Conservation (phyloP, 2,329 filamentous ascomycete genomes). For the Pseudocercospora musae region DNA sequence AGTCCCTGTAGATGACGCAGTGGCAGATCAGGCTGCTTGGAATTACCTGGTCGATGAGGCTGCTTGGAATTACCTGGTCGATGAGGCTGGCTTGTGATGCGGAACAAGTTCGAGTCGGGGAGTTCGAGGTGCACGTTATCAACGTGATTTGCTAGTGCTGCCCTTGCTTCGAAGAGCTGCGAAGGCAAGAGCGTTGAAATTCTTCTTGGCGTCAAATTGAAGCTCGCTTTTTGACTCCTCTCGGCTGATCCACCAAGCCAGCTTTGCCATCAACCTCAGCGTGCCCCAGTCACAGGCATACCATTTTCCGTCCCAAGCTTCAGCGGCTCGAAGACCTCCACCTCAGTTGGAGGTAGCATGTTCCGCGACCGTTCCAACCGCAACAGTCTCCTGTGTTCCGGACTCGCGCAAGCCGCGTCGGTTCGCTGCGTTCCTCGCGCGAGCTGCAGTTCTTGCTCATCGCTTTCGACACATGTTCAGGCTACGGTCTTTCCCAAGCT, state of each 20-base stretch:
- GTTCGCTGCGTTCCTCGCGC: not conserved
- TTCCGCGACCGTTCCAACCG: not conserved
- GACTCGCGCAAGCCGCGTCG: not conserved
- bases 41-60: not conserved
- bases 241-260: not conserved
- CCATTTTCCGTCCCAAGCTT: not conserved
- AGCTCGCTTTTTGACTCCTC: not conserved
- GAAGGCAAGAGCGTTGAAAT: not conserved
- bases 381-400: not conserved
- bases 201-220: not conserved
- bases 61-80: not conserved
- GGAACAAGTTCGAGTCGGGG: not conserved
- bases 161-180: not conserved
- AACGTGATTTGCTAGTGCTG: not conserved
- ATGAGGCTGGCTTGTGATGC: not conserved
- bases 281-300: not conserved
- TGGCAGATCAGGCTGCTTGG: not conserved
- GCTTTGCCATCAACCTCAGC: not conserved
- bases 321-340: not conserved
- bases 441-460: too few species aligned
- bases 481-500: not conserved
- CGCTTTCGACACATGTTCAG: not conserved
- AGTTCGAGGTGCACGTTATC: not conserved
- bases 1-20: not conserved
- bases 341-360: not conserved